Base-by-base conservation (phyloP, 192 early-diverging fungal genomes). In the Linderina pennispora region DNA sequence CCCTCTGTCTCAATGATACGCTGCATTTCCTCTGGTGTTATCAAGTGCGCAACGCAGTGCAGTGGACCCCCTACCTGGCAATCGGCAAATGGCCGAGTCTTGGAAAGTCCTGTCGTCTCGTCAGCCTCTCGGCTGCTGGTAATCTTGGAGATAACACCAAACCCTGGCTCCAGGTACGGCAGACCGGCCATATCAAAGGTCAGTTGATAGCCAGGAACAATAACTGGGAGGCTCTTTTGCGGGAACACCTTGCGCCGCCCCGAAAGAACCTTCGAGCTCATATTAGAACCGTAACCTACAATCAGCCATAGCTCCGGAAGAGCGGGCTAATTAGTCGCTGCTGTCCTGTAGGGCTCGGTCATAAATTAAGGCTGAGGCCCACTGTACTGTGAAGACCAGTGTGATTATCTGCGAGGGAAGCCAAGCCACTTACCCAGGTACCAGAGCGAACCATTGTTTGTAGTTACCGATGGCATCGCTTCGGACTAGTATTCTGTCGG, bases 151-250 rank as follows among this genome's bases (percentile, higher is more conserved):
- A 72, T 63, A 9, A 53, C 39, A 18, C 61, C 68, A 43, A 72
- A 72, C 4, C 61, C 61, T n/a, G 68, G 68, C 54, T 72, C 68
- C 44, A 53, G 51, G 36, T 72, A 72, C 13, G 68, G 68, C 3
- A 72, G 17, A 0, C 68, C 68, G 6, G 48, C 53, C 61, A 64
- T 64, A 33, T 73, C 69, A 36, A 65, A 73, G 8, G 69, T 73
- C 18, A 73, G 43, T 50, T 65, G 57, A 28, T 65, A 73, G 4
- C 50, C 62, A 3, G 49, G 49, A 14, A 73, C 62, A 28, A 49
- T 16, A 23, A 73, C 69, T 1, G 69, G 62, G 3, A 36, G 33
- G 14, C 62, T 55, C 34, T 61, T 39, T 28, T 42, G 42, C 8
- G 69, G 69, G 17, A 53, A 51, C 47, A 73, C 69, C 38, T 65